Evolutionary conservation across 352 stramenopile genomes (phyloP).

Genomic region (Saprolegnia diclina): DNA sequence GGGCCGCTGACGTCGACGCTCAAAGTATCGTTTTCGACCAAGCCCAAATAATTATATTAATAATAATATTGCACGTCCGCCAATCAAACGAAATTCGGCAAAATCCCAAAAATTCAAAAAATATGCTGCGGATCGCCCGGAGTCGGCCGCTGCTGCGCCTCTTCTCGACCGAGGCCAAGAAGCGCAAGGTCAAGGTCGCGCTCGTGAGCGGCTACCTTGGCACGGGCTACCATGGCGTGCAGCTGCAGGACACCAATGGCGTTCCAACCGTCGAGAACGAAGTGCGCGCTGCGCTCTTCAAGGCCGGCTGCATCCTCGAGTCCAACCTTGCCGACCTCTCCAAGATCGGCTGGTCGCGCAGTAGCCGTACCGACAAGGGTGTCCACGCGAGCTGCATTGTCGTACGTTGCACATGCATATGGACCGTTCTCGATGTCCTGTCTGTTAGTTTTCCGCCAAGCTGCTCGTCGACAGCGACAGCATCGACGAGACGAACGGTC

Average conservation of each 20-base stretch:
- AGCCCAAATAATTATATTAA: conserved; percentile 7
- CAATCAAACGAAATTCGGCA: too few relatives aligned
- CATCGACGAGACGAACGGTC: conserved; percentile 49
- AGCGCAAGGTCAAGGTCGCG: conserved; percentile 80
- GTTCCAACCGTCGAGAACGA: conserved; percentile 82
- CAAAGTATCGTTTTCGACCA: conserved; percentile 17
- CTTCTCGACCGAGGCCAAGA: conserved; percentile 6
- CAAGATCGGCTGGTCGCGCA: conserved; percentile 88
- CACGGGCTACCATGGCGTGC: conserved; percentile 64
- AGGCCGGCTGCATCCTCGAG: conserved; percentile 75
- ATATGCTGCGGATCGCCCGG: not conserved
- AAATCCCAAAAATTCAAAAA: not conserved
- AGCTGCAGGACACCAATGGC: conserved; percentile 56
- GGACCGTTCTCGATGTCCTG: not conserved
- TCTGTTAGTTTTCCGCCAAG: conserved; percentile 74
- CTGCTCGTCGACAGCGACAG: conserved; percentile 76
- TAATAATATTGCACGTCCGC: too few relatives aligned
- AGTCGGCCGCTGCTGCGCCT: not conserved
- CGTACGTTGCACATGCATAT: conserved; percentile 35
- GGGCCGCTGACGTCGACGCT: conserved; percentile 1
- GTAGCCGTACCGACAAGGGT: conserved; percentile 88
- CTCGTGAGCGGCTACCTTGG: conserved; percentile 82
- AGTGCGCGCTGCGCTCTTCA: conserved; percentile 69
- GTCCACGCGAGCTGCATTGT: conserved; percentile 88
- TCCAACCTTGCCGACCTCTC: conserved; percentile 81